phyloP scores from a whole-genome alignment of 139 green algal genomes.

The Chlorella vulgaris region DNA sequence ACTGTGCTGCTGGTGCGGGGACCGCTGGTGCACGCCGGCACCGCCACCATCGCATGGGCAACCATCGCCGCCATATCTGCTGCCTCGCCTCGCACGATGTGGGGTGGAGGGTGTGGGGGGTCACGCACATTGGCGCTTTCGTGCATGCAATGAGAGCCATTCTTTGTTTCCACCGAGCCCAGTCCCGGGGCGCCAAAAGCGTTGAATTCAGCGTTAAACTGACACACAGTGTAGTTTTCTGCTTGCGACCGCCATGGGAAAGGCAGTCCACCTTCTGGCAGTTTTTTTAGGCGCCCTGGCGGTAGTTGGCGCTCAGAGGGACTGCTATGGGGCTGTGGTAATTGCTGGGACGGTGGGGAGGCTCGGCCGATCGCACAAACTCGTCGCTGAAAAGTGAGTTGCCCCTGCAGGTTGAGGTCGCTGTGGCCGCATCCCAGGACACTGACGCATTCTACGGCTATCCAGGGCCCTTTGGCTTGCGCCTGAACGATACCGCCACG shows the following conservation, averaged over 20 bases:
- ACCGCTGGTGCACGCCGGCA: background rate
- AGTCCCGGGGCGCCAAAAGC: too few species aligned
- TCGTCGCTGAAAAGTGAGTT: background rate
- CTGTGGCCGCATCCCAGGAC: background rate
- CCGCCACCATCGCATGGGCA: background rate
- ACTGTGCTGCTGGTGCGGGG: constrained; percentile 6
- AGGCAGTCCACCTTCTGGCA: background rate
- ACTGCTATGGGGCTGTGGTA: constrained; percentile 37
- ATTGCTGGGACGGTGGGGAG: background rate
- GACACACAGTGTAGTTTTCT: too few species aligned
- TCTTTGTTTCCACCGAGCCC: too few species aligned
- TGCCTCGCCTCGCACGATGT: too few species aligned
- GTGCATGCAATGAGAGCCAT: too few species aligned
- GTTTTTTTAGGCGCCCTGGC: background rate
- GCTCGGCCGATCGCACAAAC: background rate
- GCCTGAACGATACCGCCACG: constrained; percentile 7
- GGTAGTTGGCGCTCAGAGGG: background rate
- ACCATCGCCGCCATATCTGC: background rate
- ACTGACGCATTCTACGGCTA: constrained; percentile 32
- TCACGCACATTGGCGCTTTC: background rate
- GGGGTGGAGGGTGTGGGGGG: too few species aligned
- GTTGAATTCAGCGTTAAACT: too few species aligned
- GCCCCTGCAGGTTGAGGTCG: constrained; percentile 6
- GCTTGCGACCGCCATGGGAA: background rate
- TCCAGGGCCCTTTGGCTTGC: constrained; percentile 19